These are phyloP conservation scores for Metschnikowia proteae DNA, from an alignment of 805 yeast species.

Conservation along the genomic window DNA sequence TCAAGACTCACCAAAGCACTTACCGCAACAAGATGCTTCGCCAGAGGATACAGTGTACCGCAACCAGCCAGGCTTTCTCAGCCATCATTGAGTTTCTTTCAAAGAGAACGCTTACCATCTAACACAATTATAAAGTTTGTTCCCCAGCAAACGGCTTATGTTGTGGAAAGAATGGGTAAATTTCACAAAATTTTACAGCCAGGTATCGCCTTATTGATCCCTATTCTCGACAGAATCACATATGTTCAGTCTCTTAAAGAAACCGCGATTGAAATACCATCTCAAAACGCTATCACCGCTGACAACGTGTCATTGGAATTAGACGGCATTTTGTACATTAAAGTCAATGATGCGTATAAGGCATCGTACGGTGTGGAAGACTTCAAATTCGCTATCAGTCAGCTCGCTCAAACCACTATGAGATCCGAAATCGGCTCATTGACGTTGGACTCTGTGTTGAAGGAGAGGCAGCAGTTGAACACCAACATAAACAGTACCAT, in stretches of 20 bases:
- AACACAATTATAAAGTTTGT: conserved; percentile 75
- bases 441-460: conserved; percentile 71
- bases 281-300: conserved; percentile 80
- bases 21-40: neutral
- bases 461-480: conserved; percentile 72
- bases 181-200: conserved; percentile 65
- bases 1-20: conserved; percentile 1
- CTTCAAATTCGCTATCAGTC: conserved; percentile 79
- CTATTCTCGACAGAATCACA: conserved; percentile 69
- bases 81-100: conserved; percentile 51
- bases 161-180: conserved; percentile 88
- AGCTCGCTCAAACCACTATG: conserved; percentile 89
- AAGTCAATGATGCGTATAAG: conserved; percentile 76
- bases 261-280: conserved; percentile 78
- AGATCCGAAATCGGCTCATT: conserved; percentile 83
- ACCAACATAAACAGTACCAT: conserved; percentile 70
- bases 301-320: conserved; percentile 82
- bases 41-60: conserved; percentile 9
- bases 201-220: conserved; percentile 70
- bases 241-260: conserved; percentile 83
- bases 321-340: conserved; percentile 79
- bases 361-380: conserved; percentile 88
- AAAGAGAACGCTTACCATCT: conserved; percentile 61
- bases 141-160: conserved; percentile 89
- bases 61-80: conserved; percentile 8